Evolutionary conservation across 176 grass and related monocot species (phyloP), one percentile per base, ranked within the genome.

Genomic region (Bolboschoenus planiculmis): DNA sequence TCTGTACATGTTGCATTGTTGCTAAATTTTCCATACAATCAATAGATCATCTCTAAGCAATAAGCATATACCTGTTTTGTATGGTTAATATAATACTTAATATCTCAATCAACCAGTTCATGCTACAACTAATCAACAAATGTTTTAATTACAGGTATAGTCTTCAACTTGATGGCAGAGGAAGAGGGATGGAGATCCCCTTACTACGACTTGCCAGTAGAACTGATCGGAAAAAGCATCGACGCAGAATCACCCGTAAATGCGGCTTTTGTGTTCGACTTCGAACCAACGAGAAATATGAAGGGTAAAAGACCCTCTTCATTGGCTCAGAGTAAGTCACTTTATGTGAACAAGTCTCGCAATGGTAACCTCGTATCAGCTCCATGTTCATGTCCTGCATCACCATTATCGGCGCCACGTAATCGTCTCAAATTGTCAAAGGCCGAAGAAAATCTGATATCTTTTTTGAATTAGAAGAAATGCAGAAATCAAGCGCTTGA

Each of bases 141-240:
- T 2, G 10, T 65, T 62, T 7, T 50, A 33, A 51, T 78, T 78
- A 76, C 75, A 56, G 48, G 76, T 31, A 79, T 56, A 56, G 76
- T 79, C 11, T 79, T 54, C 14, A 57, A 79, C 53, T 37, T 79
- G 47, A 34, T n/a, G 51, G 7, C 26, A 34, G 78, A 80, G 29
- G 53, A 59, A 56, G 78, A 53, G 14, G 78, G 53, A 56, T 80
- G 53, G 31, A 58, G 16, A 80, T 80, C 78, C 21, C 78, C 78
- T 21, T 80, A 56, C 30, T 80, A 80, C 5, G 78, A 80, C 50
- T 59, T 80, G 51, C 78, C 78, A 36, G 53, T 80, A 37, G 78
- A 80, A 56, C 33, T 59, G 15, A 80, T 58, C 55, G 33, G 30
- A 57, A 80, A 4, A 36, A 42, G 34, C 50, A 80, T 21, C 18